A percentile compares a stretch with the other conserved stretches of the same genome.
Evolutionary conservation across 495 filamentous ascomycete genomes (phyloP).

Genomic region (Tirmania nivea): DNA sequence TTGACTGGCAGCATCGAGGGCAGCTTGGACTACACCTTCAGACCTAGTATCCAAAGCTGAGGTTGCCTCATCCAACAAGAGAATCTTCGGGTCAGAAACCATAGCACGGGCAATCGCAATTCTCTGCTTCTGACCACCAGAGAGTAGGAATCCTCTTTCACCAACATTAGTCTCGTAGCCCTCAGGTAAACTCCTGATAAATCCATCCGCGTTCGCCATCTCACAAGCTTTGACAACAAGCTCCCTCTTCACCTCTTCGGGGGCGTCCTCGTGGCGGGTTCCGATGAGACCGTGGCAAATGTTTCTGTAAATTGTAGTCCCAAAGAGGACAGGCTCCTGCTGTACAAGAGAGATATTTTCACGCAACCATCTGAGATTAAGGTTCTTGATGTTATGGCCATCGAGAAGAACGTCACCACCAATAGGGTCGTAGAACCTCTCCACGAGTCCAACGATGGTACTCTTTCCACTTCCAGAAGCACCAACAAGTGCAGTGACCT

Average conservation of each 20-base stretch:
- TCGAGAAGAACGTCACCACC: constrained; percentile 61
- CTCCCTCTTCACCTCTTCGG: constrained; percentile 40
- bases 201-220: constrained; percentile 87
- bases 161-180: constrained; percentile 88
- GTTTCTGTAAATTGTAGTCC: constrained; percentile 67
- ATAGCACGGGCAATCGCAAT: constrained; percentile 72
- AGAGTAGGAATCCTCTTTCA: constrained; percentile 78
- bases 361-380: constrained; percentile 81
- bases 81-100: constrained; percentile 83
- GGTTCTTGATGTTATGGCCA: constrained; percentile 52
- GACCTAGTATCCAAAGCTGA: constrained; percentile 88
- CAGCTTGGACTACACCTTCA: constrained; percentile 85
- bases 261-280: constrained; percentile 46
- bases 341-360: constrained; percentile 80
- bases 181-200: constrained; percentile 63
- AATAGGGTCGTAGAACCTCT: constrained; percentile 81
- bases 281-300: constrained; percentile 77
- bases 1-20: constrained; percentile 63
- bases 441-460: constrained; percentile 83
- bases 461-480: constrained; percentile 92
- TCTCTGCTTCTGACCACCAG: constrained; percentile 90
- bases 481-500: constrained; percentile 85
- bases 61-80: constrained; percentile 87
- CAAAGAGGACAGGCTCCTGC: constrained; percentile 68
- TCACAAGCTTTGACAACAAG: constrained; percentile 60